Evolutionary conservation across 148 eudicot species (phyloP).

Genomic region (Rhododendron ferrugineum): DNA sequence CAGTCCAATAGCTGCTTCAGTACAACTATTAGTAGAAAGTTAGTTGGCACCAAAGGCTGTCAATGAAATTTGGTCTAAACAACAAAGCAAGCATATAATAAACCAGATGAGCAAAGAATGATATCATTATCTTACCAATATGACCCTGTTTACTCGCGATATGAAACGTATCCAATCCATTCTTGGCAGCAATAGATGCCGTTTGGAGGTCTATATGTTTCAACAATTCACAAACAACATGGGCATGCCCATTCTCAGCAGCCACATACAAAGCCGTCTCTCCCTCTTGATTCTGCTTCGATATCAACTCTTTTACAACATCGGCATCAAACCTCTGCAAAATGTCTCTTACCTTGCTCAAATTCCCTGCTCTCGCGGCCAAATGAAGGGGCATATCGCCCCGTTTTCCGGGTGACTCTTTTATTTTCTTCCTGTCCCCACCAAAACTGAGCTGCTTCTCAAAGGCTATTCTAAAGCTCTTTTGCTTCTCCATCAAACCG

Average conservation of each 20-base stretch:
- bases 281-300: constrained; percentile 77
- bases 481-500: constrained; percentile 64
- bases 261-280: constrained; percentile 81
- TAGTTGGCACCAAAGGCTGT: neutral
- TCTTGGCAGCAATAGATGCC: constrained; percentile 69
- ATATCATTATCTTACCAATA: constrained; percentile 53
- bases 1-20: too few species aligned
- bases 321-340: constrained; percentile 45
- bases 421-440: constrained; percentile 61
- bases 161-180: constrained; percentile 87
- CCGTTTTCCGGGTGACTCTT: constrained; percentile 85
- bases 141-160: constrained; percentile 90
- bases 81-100: neutral
- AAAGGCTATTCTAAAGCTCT: constrained; percentile 44
- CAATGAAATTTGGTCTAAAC: neutral
- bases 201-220: constrained; percentile 65
- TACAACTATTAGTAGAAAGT: neutral
- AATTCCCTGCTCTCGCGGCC: constrained; percentile 78
- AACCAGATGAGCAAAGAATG: neutral
- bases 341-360: constrained; percentile 54
- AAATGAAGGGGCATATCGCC: constrained; percentile 86
- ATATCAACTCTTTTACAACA: constrained; percentile 47
- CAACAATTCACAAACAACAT: constrained; percentile 64
- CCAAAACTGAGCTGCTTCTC: constrained; percentile 61
- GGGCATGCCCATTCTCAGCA: constrained; percentile 76